Base-by-base conservation (phyloP, 345 rosid genomes). In the Citrus sp. region DNA sequence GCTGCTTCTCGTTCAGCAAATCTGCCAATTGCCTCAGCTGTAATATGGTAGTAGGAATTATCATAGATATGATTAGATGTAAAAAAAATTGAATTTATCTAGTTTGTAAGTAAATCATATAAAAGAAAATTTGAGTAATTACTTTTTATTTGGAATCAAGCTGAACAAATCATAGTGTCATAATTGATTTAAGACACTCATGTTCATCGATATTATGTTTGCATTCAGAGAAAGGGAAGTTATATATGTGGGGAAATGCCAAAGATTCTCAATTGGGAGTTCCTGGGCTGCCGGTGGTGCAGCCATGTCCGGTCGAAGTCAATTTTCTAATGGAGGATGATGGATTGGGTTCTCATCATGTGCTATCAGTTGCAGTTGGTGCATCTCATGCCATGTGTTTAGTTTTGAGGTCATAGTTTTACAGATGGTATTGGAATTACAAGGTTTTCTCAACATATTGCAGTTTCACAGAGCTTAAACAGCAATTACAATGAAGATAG, bases 211-310 rank as follows among this genome's bases (percentile, higher is more conserved):
- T 66, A 58, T 27, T 60, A 49, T 64, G 61, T 75, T 40, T 79
- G 59, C 51, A 7, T 42, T 82, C 88, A 95, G 98, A 91, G 78
- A 80, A 80, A 83, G 98, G 97, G 73, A 87, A 92, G 81, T 80
- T 95, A 68, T 92, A 88, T 87, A 89, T 89, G 97, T 95, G 99
- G 98, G 98, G 99, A 87, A 95, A 94, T 82, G 87, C 90, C 77
- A 90, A 87, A 87, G 99, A 95, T 81, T 88, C 86, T 66, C 98
- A 95, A 80, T 62, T 94, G 77, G 99, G 98, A 77, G 90, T 91
- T 84, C 94, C 99, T 22, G 97, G 97, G 65, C 78, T 94, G 74
- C 91, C 94, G 1, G 95, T 92, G 74, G 81, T 88, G 34, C 99
- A 91, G 78, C 79, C 88, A 28, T 72, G 69, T 77, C 99, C 99